Percentiles rank a stretch among this genome's conserved stretches.
phyloP scores from a whole-genome alignment of 805 yeast genomes.

The Candida jianshihensis region DNA sequence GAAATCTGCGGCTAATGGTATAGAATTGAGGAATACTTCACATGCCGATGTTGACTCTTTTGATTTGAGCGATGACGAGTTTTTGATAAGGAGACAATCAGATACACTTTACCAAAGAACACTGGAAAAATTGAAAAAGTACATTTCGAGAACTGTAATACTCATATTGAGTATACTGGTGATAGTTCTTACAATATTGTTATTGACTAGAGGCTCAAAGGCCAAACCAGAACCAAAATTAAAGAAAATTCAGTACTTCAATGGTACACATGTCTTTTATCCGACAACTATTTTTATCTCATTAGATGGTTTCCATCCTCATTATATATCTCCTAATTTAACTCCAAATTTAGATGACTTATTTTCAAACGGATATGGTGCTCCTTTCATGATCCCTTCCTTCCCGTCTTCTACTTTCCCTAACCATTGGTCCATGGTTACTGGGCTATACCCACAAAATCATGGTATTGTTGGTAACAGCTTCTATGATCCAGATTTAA shows the following conservation, averaged over 20 bases:
- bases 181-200: conserved; percentile 11
- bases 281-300: conserved; percentile 81
- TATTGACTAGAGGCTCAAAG: conserved; percentile 8
- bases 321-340: conserved; percentile 53
- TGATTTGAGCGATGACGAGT: conserved; percentile 24
- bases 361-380: conserved; percentile 44
- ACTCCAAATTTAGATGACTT: conserved; percentile 71
- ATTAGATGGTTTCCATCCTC: conserved; percentile 89
- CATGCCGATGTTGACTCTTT: conserved; percentile 18
- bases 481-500: conserved; percentile 55
- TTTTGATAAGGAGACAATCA: conserved; percentile 14
- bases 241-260: conserved; percentile 5
- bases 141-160: conserved; percentile 4
- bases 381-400: conserved; percentile 82
- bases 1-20: conserved; percentile 15
- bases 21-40: conserved; percentile 14
- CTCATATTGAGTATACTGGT: conserved; percentile 9
- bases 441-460: conserved; percentile 75
- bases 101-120: conserved; percentile 2
- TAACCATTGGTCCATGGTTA: conserved; percentile 85
- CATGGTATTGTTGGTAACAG: conserved; percentile 87
- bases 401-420: conserved; percentile 90
- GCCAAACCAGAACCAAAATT: neutral
- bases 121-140: conserved; percentile 2
- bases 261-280: conserved; percentile 26